These are phyloP conservation scores for Fusarium bulbicola DNA, from an alignment of 2,329 filamentous ascomycete species.

Conservation along the genomic window DNA sequence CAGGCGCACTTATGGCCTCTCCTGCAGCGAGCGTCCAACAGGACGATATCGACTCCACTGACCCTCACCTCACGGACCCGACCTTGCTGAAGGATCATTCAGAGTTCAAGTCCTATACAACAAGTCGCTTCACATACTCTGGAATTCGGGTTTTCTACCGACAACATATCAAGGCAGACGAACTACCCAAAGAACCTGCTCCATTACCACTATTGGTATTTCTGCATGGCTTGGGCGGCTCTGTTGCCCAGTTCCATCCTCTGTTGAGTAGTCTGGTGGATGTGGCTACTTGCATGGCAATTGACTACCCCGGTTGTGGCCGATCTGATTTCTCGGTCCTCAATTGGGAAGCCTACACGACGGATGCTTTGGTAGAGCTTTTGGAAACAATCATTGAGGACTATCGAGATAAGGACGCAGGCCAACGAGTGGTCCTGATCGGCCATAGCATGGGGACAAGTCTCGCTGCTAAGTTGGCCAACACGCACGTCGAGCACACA, in stretches of 20 bases:
- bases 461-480: constrained; percentile 75
- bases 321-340: constrained; percentile 77
- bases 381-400: constrained; percentile 78
- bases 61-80: constrained; percentile 72
- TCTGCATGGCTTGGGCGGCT: constrained; percentile 93
- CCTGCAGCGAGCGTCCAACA: constrained; percentile 29
- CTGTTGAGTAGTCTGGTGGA: constrained; percentile 84
- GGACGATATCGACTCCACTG: constrained; percentile 41
- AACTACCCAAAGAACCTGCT: constrained; percentile 76
- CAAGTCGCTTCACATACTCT: constrained; percentile 74
- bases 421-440: constrained; percentile 80
- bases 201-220: constrained; percentile 88
- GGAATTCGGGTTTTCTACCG: constrained; percentile 85
- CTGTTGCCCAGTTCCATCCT: constrained; percentile 85
- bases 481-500: constrained; percentile 52
- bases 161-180: constrained; percentile 81
- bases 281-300: constrained; percentile 79
- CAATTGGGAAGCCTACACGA: constrained; percentile 80
- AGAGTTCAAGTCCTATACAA: constrained; percentile 75
- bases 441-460: constrained; percentile 93
- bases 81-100: constrained; percentile 83
- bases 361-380: constrained; percentile 78
- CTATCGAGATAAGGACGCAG: constrained; percentile 70
- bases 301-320: constrained; percentile 92
- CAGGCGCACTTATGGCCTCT: constrained; percentile 38